Percentiles rank a stretch among this genome's conserved stretches.
These are phyloP conservation scores for Heterobasidion annosum DNA, from an alignment of 1,284 basidiomycete species.

Conservation along the genomic window DNA sequence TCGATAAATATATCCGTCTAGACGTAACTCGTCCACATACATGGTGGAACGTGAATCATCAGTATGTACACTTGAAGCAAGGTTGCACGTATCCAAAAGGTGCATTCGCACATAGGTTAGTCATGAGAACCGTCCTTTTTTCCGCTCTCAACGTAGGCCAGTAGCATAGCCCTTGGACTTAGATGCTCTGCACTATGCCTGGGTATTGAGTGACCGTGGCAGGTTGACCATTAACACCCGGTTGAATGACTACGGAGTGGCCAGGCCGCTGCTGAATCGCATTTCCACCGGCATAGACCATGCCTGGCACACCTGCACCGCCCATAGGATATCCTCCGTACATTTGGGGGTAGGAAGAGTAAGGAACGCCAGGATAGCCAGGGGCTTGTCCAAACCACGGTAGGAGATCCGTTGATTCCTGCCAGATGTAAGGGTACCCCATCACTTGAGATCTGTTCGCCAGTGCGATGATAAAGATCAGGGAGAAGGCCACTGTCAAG, in stretches of 20 bases:
- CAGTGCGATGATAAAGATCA: slow-evolving; percentile 33
- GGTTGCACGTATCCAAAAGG: not conserved
- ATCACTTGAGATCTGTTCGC: slow-evolving; percentile 32
- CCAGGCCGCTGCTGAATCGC: slow-evolving; percentile 44
- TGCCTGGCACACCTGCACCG: slow-evolving; percentile 5
- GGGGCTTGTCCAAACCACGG: slow-evolving; percentile 45
- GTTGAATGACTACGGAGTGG: slow-evolving; percentile 63
- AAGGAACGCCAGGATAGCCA: slow-evolving; percentile 21
- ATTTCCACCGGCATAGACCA: slow-evolving; percentile 15
- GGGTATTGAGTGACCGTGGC: slow-evolving; percentile 57
- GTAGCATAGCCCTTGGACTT: not conserved
- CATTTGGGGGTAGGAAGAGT: slow-evolving; percentile 5
- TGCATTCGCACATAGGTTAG: too few species aligned
- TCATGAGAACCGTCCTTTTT: too few species aligned
- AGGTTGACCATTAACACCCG: slow-evolving; percentile 48
- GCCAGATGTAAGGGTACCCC: slow-evolving; percentile 37
- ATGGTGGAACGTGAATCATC: slow-evolving; percentile 6
- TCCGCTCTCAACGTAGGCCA: too few species aligned
- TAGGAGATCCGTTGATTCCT: slow-evolving; percentile 37
- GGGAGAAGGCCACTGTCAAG: slow-evolving; percentile 30
- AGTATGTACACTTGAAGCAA: not conserved
- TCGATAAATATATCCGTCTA: slow-evolving; percentile 5
- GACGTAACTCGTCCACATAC: slow-evolving; percentile 8
- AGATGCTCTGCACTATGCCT: slow-evolving; percentile 21
- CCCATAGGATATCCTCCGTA: slow-evolving; percentile 14